Base-by-base conservation (phyloP, 2,329 filamentous ascomycete genomes). In the Orbilia javanica region DNA sequence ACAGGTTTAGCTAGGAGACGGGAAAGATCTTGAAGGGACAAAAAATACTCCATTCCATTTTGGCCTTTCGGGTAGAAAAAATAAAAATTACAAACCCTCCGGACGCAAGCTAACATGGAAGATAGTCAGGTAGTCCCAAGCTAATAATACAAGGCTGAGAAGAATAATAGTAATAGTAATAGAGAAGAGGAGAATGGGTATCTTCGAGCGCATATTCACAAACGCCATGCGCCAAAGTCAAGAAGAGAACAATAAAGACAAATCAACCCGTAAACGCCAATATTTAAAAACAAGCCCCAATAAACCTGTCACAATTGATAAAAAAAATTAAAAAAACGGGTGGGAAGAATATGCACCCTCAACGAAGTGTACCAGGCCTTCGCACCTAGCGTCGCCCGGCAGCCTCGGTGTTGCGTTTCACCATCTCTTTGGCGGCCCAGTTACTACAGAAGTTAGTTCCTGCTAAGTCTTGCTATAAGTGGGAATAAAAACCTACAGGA, bases 191-290 rank as follows among this genome's bases (percentile, higher is more conserved):
- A 57, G 22, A 34, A 64, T 10, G 11, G 69, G 69, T 73, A 73
- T 73, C 69, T 73, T 57, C 67, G 42, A 60, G 60, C 69, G 69
- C 39, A 66, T 31, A 27, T 44, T 44, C 62, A 29, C 55, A 62
- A 53, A 73, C 69, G 36, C 69, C 69, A 48, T 66, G 62, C 69
- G 60, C 69, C 62, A 66, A 62, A 73, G 36, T 44, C 50, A 44
- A 52, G 18, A 57, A 34, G 42, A 4, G 29, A 48, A 55, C 7
- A 48, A 64, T 13, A 60, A 52, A n/a, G n/a, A n/a, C n/a, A n/a
- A n/a, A n/a, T 15, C 8, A 52, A 0, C 27, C 25, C 18, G 10
- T 6, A 20, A 25, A 70, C 25, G 36, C 39, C 39, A 66, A 50
- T 50, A 36, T 60, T n/a, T 5, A 65, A 46, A 50, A 13, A 60